Base-by-base conservation (phyloP, 768 basidiomycete species). In the Termitomyces titanicus region DNA sequence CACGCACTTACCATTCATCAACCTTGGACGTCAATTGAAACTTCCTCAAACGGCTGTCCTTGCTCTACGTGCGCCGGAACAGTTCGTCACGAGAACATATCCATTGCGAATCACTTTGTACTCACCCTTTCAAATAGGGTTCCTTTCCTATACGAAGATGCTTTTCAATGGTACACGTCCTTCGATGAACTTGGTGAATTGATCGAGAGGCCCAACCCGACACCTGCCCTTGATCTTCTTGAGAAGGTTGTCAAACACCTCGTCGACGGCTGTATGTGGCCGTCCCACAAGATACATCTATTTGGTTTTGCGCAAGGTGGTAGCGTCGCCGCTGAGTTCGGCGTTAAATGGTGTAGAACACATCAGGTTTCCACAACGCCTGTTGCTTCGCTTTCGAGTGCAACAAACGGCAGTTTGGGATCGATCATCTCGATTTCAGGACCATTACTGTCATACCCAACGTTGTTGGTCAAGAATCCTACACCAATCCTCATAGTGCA, bases 231-330 rank as follows among this genome's bases (percentile, higher is more conserved):
- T 53, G 73, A 82, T 8, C 70, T 84, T 35, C 69, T 94, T 33
- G 66, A 65, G 12, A 72, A 71, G 22, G 70, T 85, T 45, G 55
- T 92, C 51, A 68, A 73, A 2, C 77, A 90, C 62, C 80, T 95
- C 49, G 74, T 73, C 17, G 61, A 68, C 5, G 79, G 81, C 38
- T 89, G 85, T 63, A 59, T 69, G 1, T 97, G 93, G 94, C 74
- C 84, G 6, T 62, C 77, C 0, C 55, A 80, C 10, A 75, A 79
- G n/a, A 86, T 97, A 38, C 94, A 97, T 66, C 65, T 94, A 44
- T 89, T 95, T 54, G 94, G 94, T 3, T 97, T 92, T 59, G 89
- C 81, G 0, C 94, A 97, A 68, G 94, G 94, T 0, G 94, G 91
- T 0, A 85, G 78, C 18, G 80, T 93, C 33, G 90, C 84, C 1